Conservation (phyloP, 768 basidiomycete genomes). For the Mycena amicta region DNA sequence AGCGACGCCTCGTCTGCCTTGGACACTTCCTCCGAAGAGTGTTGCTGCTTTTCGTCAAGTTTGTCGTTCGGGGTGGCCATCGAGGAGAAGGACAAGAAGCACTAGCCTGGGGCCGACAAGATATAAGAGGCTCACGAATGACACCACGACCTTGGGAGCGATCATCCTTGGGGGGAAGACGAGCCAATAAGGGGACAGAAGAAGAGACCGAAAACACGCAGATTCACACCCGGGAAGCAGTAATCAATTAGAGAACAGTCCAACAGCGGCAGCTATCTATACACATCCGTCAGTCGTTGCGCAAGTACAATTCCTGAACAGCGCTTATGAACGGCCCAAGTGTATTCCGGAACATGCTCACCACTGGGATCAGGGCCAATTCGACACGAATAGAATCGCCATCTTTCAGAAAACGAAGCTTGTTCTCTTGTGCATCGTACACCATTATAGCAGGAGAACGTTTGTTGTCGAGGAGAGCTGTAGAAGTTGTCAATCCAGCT, state of each 20-base stretch:
- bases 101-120: too few species aligned
- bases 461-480: slow-evolving; percentile 3
- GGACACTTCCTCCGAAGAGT: neutral
- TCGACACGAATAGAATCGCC: slow-evolving; percentile 1
- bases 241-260: too few species aligned
- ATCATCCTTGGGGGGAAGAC: neutral
- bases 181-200: too few species aligned
- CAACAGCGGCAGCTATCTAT: too few species aligned
- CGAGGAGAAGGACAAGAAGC: slow-evolving; percentile 22
- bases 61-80: slow-evolving; percentile 6
- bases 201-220: too few species aligned
- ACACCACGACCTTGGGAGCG: neutral
- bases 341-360: neutral
- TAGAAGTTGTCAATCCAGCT: too few species aligned
- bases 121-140: too few species aligned
- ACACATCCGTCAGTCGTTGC: slow-evolving; percentile 8
- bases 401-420: slow-evolving; percentile 10
- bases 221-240: too few species aligned
- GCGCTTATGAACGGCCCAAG: neutral
- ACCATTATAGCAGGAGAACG: neutral
- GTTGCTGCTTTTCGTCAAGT: slow-evolving; percentile 1
- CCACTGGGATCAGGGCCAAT: neutral
- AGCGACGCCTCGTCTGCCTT: neutral
- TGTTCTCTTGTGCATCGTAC: slow-evolving; percentile 9
- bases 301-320: slow-evolving; percentile 9